Conservation (phyloP, 129 eudicot genomes). For the Lactuca saligna region DNA sequence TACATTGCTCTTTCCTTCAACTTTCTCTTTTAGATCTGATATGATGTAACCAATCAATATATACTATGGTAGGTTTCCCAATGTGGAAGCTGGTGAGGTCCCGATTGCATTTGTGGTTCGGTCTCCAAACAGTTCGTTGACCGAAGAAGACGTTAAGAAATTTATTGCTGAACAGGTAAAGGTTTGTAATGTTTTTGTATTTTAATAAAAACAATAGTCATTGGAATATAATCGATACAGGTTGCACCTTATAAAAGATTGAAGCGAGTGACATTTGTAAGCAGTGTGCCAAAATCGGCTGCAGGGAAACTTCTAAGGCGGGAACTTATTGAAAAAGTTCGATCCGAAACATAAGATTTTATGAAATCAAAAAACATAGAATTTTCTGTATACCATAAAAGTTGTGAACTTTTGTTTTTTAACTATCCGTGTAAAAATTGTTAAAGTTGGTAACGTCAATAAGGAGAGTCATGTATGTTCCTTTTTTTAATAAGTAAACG, state of each 20-base stretch:
- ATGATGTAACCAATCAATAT: neutral
- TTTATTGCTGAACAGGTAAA: slow-evolving; percentile 77
- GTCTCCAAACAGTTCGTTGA: slow-evolving; percentile 65
- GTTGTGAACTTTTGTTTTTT: too few species aligned
- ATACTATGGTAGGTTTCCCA: slow-evolving; percentile 53
- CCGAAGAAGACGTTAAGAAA: slow-evolving; percentile 70
- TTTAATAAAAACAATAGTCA: neutral
- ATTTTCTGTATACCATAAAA: too few species aligned
- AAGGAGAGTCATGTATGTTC: too few species aligned
- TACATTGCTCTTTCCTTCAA: too few species aligned
- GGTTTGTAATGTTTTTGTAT: neutral
- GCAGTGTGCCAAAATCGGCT: slow-evolving; percentile 78
- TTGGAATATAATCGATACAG: slow-evolving; percentile 28
- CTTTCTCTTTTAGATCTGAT: neutral
- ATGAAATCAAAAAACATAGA: too few species aligned
- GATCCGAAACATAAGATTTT: slow-evolving; percentile 45
- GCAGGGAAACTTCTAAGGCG: slow-evolving; percentile 79
- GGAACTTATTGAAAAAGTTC: slow-evolving; percentile 62
- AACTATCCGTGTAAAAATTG: too few species aligned
- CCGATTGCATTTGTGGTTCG: slow-evolving; percentile 81
- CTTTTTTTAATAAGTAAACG: too few species aligned
- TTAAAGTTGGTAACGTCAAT: too few species aligned
- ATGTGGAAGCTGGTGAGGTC: slow-evolving; percentile 94
- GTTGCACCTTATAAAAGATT: slow-evolving; percentile 84
- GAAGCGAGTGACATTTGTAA: slow-evolving; percentile 63